Evolutionary conservation across 768 basidiomycete genomes (phyloP).

Genomic region (Mycena vitilis): DNA sequence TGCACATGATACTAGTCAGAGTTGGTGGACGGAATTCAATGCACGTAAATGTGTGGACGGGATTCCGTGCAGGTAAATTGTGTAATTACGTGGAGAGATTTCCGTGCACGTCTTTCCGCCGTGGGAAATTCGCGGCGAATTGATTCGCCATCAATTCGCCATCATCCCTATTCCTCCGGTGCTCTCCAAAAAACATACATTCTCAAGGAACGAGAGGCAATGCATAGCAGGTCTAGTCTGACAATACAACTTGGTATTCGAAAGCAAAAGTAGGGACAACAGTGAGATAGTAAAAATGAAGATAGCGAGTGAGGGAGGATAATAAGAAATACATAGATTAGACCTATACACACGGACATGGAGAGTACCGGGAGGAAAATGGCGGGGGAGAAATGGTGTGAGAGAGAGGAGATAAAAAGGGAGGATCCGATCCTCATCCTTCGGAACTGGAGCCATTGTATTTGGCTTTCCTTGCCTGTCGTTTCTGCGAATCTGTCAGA

Average conservation of each 20-base stretch:
- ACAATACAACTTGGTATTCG: slow-evolving; percentile 21
- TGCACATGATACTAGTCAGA: too few relatives aligned
- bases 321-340: slow-evolving; percentile 12
- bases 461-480: slow-evolving; percentile 27
- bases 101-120: too few relatives aligned
- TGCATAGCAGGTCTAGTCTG: slow-evolving; percentile 8
- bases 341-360: slow-evolving; percentile 8
- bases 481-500: slow-evolving; percentile 13
- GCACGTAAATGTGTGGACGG: too few relatives aligned
- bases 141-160: too few relatives aligned
- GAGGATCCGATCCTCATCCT: slow-evolving; percentile 3
- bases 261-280: slow-evolving; percentile 29
- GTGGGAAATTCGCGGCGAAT: too few relatives aligned
- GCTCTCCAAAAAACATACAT: too few relatives aligned
- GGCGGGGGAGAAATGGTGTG: neutral
- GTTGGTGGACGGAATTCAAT: too few relatives aligned
- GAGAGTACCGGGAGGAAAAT: neutral
- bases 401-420: slow-evolving; percentile 1
- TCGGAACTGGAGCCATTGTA: slow-evolving; percentile 24
- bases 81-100: too few relatives aligned
- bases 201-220: too few relatives aligned
- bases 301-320: slow-evolving; percentile 6
- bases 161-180: too few relatives aligned
- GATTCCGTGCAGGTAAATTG: too few relatives aligned
- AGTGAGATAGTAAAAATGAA: slow-evolving; percentile 24